These are phyloP conservation scores for Paradendryphiella salina DNA, from an alignment of 2,329 filamentous ascomycete genomes.

Conservation along the genomic window DNA sequence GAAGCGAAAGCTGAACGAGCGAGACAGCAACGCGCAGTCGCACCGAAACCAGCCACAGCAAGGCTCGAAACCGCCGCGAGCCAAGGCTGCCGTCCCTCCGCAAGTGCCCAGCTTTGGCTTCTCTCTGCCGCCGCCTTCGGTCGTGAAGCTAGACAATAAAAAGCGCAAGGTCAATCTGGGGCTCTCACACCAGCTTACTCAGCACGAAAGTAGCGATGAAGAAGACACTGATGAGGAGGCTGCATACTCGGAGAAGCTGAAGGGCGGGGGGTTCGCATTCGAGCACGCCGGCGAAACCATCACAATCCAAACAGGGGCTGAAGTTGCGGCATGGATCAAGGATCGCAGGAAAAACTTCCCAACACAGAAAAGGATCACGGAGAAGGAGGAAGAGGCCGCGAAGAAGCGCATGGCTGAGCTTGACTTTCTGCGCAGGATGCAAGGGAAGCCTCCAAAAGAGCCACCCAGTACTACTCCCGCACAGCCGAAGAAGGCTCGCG, in stretches of 20 bases:
- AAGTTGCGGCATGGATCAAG: slow-evolving; percentile 77
- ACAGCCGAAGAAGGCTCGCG: not conserved
- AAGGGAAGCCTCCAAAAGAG: slow-evolving; percentile 21
- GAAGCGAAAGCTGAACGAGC: slow-evolving; percentile 37
- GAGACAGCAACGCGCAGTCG: slow-evolving; percentile 13
- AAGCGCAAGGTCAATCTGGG: slow-evolving; percentile 72
- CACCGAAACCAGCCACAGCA: slow-evolving; percentile 17
- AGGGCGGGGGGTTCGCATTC: slow-evolving; percentile 61
- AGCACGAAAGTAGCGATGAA: slow-evolving; percentile 57
- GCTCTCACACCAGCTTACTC: slow-evolving; percentile 65
- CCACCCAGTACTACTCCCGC: not conserved
- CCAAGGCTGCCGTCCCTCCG: slow-evolving; percentile 41
- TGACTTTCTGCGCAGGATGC: slow-evolving; percentile 45
- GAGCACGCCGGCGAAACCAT: slow-evolving; percentile 61
- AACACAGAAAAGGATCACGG: slow-evolving; percentile 70
- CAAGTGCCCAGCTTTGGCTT: slow-evolving; percentile 46
- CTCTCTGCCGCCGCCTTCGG: slow-evolving; percentile 27
- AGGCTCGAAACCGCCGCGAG: slow-evolving; percentile 38
- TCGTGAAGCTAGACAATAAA: slow-evolving; percentile 57
- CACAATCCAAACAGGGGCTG: slow-evolving; percentile 60
- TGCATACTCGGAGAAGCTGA: slow-evolving; percentile 39
- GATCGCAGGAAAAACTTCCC: slow-evolving; percentile 81
- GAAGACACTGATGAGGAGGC: slow-evolving; percentile 73
- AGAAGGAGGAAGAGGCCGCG: slow-evolving; percentile 58
- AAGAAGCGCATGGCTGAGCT: slow-evolving; percentile 39